These are phyloP conservation scores for Phytomonas serpens DNA, from an alignment of 208 protist genomes.

Conservation along the genomic window DNA sequence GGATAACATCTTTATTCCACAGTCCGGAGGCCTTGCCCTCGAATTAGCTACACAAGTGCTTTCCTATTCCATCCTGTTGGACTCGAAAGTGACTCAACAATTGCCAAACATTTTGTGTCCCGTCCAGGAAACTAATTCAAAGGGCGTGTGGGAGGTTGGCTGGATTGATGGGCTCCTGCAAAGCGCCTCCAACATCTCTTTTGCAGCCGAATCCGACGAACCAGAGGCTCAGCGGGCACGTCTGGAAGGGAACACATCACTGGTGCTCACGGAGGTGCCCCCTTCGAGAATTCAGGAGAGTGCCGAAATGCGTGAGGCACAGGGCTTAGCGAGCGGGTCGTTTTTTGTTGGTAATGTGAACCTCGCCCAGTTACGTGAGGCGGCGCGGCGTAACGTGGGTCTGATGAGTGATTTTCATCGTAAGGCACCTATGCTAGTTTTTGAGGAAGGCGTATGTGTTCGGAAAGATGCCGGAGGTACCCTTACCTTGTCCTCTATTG, in stretches of 20 bases:
- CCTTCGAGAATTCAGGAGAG: constrained; percentile 43
- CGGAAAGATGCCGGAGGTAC: constrained; percentile 61
- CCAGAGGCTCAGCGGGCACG: constrained; percentile 22
- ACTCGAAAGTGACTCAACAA: constrained; percentile 39
- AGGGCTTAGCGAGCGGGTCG: constrained; percentile 58
- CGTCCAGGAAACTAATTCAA: constrained; percentile 55
- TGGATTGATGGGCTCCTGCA: constrained; percentile 75
- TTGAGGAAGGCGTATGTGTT: constrained; percentile 70
- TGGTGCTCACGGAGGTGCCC: constrained; percentile 32
- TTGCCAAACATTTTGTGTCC: constrained; percentile 34
- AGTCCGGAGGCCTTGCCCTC: constrained; percentile 20
- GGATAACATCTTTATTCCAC: constrained; percentile 47
- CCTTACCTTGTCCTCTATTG: constrained; percentile 71
- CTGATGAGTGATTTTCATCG: constrained; percentile 66
- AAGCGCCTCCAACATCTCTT: neutral
- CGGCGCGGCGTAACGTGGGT: constrained; percentile 32
- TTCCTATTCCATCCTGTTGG: constrained; percentile 72
- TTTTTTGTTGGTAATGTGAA: constrained; percentile 81
- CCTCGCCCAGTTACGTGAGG: constrained; percentile 49
- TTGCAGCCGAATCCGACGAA: constrained; percentile 13
- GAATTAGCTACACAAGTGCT: constrained; percentile 79
- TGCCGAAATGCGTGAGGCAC: constrained; percentile 40
- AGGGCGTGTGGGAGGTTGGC: constrained; percentile 74
- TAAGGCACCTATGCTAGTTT: constrained; percentile 73
- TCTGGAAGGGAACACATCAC: constrained; percentile 19